Conservation (phyloP, 2,329 filamentous ascomycete species). For the Escovopsis sp. region DNA sequence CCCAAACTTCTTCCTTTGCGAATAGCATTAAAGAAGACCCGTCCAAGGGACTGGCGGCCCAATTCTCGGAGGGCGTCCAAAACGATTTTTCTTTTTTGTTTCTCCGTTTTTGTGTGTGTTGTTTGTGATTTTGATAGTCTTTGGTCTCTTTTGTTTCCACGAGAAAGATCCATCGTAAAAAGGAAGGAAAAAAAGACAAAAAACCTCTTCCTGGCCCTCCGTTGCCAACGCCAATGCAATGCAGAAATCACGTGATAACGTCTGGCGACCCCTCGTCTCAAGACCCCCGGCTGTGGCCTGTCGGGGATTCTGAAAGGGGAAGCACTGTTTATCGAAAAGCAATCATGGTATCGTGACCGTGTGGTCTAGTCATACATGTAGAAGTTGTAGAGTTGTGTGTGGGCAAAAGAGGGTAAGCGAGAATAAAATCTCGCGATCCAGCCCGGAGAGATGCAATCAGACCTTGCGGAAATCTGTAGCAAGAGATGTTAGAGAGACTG, state of each 20-base stretch:
- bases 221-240: constrained; percentile 45
- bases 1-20: constrained; percentile 9
- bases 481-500: not conserved
- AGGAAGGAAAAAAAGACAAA: constrained; percentile 12
- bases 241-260: constrained; percentile 29
- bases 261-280: constrained; percentile 8
- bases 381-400: constrained; percentile 6
- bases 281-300: constrained; percentile 11
- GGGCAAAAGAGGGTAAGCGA: constrained; percentile 7
- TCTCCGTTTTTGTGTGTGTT: constrained; percentile 17
- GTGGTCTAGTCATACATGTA: constrained; percentile 28
- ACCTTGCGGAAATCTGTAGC: constrained; percentile 42
- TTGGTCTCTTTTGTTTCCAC: constrained; percentile 14
- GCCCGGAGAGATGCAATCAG: constrained; percentile 17
- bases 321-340: constrained; percentile 13
- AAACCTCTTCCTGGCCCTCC: constrained; percentile 17
- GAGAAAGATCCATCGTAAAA: constrained; percentile 17
- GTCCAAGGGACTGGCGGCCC: not conserved
- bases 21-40: constrained; percentile 17
- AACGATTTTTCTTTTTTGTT: constrained; percentile 26
- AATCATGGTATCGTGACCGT: constrained; percentile 34
- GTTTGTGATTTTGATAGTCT: constrained; percentile 25
- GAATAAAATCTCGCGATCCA: constrained; percentile 4
- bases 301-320: constrained; percentile 6
- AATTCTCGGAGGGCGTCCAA: constrained; percentile 9